phyloP scores from a whole-genome alignment of 208 protist genomes.

The Acanthamoeba divionensis region DNA sequence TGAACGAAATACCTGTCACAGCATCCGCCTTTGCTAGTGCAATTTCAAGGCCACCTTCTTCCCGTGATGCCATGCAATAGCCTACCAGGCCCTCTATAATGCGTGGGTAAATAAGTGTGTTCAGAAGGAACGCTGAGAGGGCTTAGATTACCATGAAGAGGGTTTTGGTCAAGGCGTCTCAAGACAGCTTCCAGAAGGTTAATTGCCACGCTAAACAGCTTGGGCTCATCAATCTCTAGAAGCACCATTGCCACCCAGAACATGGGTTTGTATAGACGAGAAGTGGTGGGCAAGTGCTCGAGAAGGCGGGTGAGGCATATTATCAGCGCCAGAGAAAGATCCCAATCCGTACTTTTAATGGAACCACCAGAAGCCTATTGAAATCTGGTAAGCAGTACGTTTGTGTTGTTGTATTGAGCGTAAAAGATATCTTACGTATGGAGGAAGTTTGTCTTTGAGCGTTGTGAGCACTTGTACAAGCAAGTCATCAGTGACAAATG shows the following conservation, averaged over 20 bases:
- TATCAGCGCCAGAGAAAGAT: conserved; percentile 54
- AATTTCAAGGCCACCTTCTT: neutral
- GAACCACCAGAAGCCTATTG: neutral
- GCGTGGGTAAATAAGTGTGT: neutral
- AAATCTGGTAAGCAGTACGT: neutral
- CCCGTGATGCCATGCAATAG: neutral
- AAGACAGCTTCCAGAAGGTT: conserved; percentile 55
- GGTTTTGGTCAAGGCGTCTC: conserved; percentile 55
- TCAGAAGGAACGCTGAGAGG: neutral
- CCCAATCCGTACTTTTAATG: neutral
- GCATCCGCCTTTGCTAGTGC: conserved; percentile 42
- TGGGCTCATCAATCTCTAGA: conserved; percentile 51
- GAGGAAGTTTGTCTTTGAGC: neutral
- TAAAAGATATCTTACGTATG: neutral
- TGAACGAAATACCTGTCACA: conserved; percentile 58
- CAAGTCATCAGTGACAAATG: conserved; percentile 51
- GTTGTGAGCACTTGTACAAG: conserved; percentile 38
- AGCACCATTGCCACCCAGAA: conserved; percentile 66
- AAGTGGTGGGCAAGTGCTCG: conserved; percentile 28
- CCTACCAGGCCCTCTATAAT: neutral
- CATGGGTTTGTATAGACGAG: neutral
- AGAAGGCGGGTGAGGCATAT: conserved; percentile 57
- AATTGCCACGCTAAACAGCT: conserved; percentile 57
- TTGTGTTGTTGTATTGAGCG: neutral
- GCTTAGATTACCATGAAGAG: neutral